Percentiles rank a stretch among this genome's conserved stretches.
These are phyloP conservation scores for Coemansia sp. DNA, from an alignment of 192 early-diverging fungal genomes.

Conservation along the genomic window DNA sequence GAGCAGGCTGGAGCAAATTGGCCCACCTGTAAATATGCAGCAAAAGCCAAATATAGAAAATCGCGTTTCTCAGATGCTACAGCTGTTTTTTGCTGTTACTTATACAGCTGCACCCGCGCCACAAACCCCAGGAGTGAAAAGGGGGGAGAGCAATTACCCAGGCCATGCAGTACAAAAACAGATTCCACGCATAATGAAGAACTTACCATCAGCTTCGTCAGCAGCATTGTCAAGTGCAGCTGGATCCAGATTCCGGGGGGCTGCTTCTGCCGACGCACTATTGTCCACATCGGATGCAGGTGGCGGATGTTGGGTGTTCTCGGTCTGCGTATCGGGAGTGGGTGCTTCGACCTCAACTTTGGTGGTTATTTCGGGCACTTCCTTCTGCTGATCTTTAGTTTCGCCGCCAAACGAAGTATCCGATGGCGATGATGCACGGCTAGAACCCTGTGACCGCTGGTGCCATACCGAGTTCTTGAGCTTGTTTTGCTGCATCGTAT, in stretches of 20 bases:
- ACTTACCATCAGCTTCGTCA: constrained; percentile 9
- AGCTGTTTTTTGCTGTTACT: too few relatives aligned
- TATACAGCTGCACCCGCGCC: background rate
- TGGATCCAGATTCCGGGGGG: constrained; percentile 20
- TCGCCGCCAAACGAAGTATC: constrained; percentile 13
- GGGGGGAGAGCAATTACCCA: background rate
- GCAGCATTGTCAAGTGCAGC: constrained; percentile 12
- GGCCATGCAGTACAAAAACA: background rate
- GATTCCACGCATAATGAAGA: background rate
- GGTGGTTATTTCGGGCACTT: constrained; percentile 10
- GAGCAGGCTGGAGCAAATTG: too few relatives aligned
- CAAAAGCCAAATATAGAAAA: too few relatives aligned
- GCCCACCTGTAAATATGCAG: too few relatives aligned
- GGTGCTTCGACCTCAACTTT: constrained; percentile 6
- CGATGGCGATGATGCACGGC: constrained; percentile 36
- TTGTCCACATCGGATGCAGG: constrained; percentile 7
- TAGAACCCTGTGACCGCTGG: constrained; percentile 34
- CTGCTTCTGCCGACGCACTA: background rate
- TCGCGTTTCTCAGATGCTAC: too few relatives aligned
- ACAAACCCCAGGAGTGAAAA: background rate
- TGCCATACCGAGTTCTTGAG: constrained; percentile 37
- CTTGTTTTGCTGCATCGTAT: constrained; percentile 33
- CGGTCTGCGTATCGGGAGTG: constrained; percentile 7
- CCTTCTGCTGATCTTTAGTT: background rate
- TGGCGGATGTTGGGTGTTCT: constrained; percentile 5